These are phyloP conservation scores for Pelargonium australe DNA, from an alignment of 441 rosid genomes.

Conservation along the genomic window DNA sequence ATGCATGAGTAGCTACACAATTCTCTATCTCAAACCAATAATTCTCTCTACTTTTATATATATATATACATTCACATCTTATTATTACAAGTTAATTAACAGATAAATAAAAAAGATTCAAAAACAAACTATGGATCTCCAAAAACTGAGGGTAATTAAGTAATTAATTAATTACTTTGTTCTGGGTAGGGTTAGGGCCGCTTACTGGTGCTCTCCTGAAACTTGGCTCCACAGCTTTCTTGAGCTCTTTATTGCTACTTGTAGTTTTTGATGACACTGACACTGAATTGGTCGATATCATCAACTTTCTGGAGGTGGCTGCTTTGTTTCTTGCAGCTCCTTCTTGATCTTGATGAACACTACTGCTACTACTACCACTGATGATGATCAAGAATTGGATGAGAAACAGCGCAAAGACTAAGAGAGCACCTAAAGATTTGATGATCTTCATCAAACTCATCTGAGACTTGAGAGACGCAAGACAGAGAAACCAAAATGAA, in stretches of 20 bases:
- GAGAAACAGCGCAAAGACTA: background rate
- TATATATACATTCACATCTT: too few relatives aligned
- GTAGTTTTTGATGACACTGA: too few relatives aligned
- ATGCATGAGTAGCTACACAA: too few relatives aligned
- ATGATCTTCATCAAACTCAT: background rate
- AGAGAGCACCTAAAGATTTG: background rate
- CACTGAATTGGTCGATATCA: background rate
- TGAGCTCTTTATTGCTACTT: background rate
- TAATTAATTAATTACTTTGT: background rate
- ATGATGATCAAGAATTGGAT: background rate
- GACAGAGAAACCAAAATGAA: too few relatives aligned
- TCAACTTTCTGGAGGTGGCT: background rate
- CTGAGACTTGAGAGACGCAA: background rate
- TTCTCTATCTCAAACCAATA: too few relatives aligned
- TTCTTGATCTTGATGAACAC: too few relatives aligned
- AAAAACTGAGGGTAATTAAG: too few relatives aligned
- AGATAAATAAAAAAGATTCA: too few relatives aligned
- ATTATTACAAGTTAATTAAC: too few relatives aligned
- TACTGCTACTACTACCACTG: too few relatives aligned
- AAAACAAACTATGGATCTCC: too few relatives aligned
- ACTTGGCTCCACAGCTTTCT: conserved; percentile 4
- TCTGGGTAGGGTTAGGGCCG: background rate
- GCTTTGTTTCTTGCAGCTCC: background rate
- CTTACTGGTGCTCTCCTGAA: conserved; percentile 1
- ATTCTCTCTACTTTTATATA: too few relatives aligned